Base-by-base conservation (phyloP, 2,329 filamentous ascomycete species). In the Bipolaris victoriae region DNA sequence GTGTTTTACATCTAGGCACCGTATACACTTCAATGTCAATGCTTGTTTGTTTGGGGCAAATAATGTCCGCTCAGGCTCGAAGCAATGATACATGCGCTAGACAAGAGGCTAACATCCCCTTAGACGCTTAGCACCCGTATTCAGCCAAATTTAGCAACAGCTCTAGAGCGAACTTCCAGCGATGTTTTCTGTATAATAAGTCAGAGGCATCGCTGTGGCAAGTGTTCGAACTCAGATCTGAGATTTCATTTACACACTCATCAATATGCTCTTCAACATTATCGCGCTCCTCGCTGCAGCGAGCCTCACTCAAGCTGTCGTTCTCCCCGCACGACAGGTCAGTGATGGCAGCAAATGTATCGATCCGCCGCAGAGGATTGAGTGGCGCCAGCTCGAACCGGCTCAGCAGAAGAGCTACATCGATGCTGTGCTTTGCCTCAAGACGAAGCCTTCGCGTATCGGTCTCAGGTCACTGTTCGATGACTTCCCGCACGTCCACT, bases 401-500 rank as follows among this genome's bases (percentile, higher is more conserved):
- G 18, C 18, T 41, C 18, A 41, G 39, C 39, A 41, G 39, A 41
- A 41, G 39, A 41, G 39, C 39, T 74, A 72, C 48, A 54, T 73
- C 18, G 47, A 59, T 1, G 69, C 72, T 7, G 72, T 75, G 10
- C 55, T 64, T 16, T 76, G 73, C 46, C 56, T 76, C 36, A 63
- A 58, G n/a, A 68, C 52, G 3, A 58, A 37, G 31, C 26, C 45
- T 16, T 75, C 72, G 1, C 52, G 52, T 44, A 39, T 73, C 5
- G 64, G 67, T 1, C 55, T 69, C 5, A 58, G 62, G 5, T 60
- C 66, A 5, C 56, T 69, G 5, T 76, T 73, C 49, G 70, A 76
- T 48, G 73, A 76, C 58, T 76, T 76, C 44, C 62, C 69, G 1
- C 69, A 58, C 31, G 55, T 72, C 3, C 72, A 75, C 48, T 63